Evolutionary conservation across 768 basidiomycete genomes (phyloP).

Genomic region (Lactarius sanguifluus): DNA sequence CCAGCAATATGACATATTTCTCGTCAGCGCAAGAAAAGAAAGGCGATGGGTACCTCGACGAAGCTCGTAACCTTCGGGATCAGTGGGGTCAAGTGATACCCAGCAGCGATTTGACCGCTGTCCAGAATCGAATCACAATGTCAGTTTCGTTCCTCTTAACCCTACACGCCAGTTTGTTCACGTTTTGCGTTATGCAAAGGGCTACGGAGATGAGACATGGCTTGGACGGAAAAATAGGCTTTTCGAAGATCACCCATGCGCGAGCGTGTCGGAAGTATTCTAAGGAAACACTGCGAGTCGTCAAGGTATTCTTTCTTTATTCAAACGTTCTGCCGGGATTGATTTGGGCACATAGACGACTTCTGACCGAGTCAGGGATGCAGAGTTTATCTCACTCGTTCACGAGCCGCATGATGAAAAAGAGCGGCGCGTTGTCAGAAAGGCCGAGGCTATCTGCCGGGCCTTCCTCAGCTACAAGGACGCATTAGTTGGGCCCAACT

Average conservation of each 20-base stretch:
- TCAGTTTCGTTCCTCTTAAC: background rate
- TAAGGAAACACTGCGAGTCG: constrained; percentile 1
- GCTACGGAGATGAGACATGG: constrained; percentile 18
- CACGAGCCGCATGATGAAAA: constrained; percentile 8
- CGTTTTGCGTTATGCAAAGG: background rate
- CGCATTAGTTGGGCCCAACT: constrained; percentile 20
- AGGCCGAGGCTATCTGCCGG: constrained; percentile 15
- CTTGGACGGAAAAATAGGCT: constrained; percentile 11
- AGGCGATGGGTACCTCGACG: constrained; percentile 18
- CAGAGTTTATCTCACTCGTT: background rate
- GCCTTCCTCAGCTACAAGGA: constrained; percentile 19
- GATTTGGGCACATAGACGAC: constrained; percentile 8
- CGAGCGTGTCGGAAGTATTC: constrained; percentile 13
- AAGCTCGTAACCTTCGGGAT: constrained; percentile 20
- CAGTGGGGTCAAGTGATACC: constrained; percentile 15
- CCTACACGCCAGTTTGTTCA: background rate
- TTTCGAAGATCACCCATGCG: constrained; percentile 15
- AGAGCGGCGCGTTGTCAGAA: background rate
- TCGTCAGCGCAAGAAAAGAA: constrained; percentile 12
- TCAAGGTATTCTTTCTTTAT: constrained; percentile 14
- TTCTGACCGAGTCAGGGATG: constrained; percentile 19
- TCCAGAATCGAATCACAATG: constrained; percentile 19
- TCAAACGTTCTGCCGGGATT: background rate
- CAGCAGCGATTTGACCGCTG: constrained; percentile 1
- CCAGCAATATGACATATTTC: background rate